A percentile compares a stretch with the other conserved stretches of the same genome.
Conservation (phyloP, 1,284 basidiomycete genomes). For the Xerocomus nothofagi region DNA sequence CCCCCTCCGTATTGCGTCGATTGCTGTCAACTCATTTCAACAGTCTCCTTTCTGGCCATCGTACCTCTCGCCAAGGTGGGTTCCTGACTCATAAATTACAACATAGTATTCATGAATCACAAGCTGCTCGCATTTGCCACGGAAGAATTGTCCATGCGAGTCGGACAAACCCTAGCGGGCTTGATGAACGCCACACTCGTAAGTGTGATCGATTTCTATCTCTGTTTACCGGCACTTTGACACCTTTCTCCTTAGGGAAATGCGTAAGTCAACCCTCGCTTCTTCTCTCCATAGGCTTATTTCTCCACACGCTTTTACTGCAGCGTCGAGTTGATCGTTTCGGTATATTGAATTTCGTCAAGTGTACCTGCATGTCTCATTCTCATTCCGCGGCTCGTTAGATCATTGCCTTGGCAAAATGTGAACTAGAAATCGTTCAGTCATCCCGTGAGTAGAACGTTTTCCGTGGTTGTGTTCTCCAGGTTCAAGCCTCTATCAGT, state of each 20-base stretch:
- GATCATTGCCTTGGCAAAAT: constrained; percentile 82
- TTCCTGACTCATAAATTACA: background rate
- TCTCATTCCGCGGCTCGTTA: constrained; percentile 36
- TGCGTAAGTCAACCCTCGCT: constrained; percentile 52
- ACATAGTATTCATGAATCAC: background rate
- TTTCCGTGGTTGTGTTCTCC: constrained; percentile 27
- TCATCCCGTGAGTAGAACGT: constrained; percentile 60
- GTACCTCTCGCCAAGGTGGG: constrained; percentile 73
- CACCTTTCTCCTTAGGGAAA: constrained; percentile 55
- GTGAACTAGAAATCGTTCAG: constrained; percentile 82
- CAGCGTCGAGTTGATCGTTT: constrained; percentile 80
- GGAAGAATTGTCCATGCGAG: constrained; percentile 80
- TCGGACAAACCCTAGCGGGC: constrained; percentile 84
- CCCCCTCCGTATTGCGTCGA: background rate
- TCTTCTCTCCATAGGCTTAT: constrained; percentile 1
- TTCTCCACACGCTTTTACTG: background rate
- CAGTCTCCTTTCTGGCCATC: constrained; percentile 72
- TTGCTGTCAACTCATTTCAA: constrained; percentile 3
- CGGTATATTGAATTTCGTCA: constrained; percentile 42
- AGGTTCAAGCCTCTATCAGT: constrained; percentile 44
- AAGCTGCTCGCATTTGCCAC: constrained; percentile 85
- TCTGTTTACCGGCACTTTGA: constrained; percentile 3
- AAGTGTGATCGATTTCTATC: constrained; percentile 24
- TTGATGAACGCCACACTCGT: constrained; percentile 86
- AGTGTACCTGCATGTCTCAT: constrained; percentile 7